Percentiles rank a stretch among this genome's conserved stretches.
Evolutionary conservation across 768 basidiomycete species (phyloP).

Genomic region (Serendipita vermifera): DNA sequence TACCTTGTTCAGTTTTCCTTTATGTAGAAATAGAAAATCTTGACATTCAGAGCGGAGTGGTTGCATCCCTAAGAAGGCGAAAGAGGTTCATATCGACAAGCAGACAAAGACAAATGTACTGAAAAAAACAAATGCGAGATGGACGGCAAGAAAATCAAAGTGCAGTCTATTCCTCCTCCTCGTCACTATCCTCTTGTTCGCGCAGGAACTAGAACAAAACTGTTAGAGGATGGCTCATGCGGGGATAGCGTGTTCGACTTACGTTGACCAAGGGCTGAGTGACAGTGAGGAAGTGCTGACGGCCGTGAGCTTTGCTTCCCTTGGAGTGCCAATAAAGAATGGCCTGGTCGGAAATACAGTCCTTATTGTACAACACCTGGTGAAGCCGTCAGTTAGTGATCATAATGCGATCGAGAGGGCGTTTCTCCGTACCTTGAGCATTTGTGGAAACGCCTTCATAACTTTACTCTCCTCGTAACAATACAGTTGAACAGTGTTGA

Average conservation of each 20-base stretch:
- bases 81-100: too few species aligned
- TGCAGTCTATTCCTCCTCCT: conserved; percentile 52
- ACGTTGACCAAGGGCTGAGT: conserved; percentile 86
- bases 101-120: too few species aligned
- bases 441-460: conserved; percentile 89
- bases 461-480: conserved; percentile 94
- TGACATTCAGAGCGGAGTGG: too few species aligned
- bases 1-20: too few species aligned
- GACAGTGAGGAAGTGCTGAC: conserved; percentile 86
- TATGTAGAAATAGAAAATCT: too few species aligned
- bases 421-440: conserved; percentile 63
- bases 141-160: background rate
- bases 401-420: background rate
- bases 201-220: conserved; percentile 56
- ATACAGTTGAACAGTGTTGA: conserved; percentile 90
- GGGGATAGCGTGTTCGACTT: conserved; percentile 15
- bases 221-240: conserved; percentile 2
- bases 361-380: conserved; percentile 88
- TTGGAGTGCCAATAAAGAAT: conserved; percentile 98
- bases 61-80: background rate
- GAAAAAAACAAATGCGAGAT: too few species aligned
- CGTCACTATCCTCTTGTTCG: conserved; percentile 59
- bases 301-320: conserved; percentile 89
- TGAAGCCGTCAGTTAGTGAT: background rate
- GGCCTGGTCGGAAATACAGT: conserved; percentile 89